phyloP scores from a whole-genome alignment of 768 basidiomycete species.

The Boletus huronensis region DNA sequence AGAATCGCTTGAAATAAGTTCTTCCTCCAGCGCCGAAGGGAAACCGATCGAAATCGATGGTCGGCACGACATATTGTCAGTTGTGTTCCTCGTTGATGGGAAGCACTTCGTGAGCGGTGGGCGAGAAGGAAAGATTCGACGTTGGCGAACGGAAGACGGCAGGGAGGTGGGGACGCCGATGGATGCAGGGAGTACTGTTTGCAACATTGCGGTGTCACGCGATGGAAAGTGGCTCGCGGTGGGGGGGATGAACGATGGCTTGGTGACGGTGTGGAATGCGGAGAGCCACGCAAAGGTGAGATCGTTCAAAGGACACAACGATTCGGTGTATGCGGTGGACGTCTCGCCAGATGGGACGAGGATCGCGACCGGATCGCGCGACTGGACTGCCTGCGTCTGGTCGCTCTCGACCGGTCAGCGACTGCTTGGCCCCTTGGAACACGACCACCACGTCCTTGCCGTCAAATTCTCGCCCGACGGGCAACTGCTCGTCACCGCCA shows the following conservation, averaged over 20 bases:
- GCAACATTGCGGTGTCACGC: neutral
- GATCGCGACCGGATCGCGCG: neutral
- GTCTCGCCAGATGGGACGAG: too few species aligned
- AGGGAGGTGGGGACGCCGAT: too few species aligned
- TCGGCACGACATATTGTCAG: rapidly evolving
- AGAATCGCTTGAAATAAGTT: neutral
- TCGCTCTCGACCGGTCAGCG: neutral
- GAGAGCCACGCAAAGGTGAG: too few species aligned
- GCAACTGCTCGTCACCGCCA: neutral
- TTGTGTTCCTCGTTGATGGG: neutral
- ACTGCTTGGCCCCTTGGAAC: neutral
- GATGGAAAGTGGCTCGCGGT: neutral
- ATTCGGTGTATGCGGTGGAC: too few species aligned
- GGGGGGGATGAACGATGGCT: neutral
- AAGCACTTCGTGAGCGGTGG: neutral
- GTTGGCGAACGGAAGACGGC: too few species aligned
- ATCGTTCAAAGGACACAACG: too few species aligned
- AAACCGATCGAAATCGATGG: neutral
- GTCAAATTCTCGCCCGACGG: too few species aligned
- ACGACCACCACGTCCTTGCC: too few species aligned
- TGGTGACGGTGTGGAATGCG: too few species aligned
- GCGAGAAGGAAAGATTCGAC: neutral
- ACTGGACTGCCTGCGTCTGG: neutral
- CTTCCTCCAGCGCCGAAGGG: too few species aligned
- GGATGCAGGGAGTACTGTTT: too few species aligned